phyloP scores from a whole-genome alignment of 2,329 filamentous ascomycete species.

The Furcasterigmium sp. region DNA sequence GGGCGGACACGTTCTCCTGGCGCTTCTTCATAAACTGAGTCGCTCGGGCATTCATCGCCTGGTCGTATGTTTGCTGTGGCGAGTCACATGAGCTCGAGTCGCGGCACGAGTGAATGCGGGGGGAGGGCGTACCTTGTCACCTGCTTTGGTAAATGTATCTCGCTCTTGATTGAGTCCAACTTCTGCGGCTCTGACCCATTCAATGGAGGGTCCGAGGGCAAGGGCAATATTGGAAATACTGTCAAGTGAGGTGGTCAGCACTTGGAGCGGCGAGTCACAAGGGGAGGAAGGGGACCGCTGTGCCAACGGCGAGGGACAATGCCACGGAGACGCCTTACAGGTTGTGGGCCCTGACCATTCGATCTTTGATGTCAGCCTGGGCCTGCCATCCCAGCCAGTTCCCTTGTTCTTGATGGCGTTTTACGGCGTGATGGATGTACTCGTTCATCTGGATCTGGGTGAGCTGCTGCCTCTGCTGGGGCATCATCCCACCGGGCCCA shows the following conservation, averaged over 20 bases:
- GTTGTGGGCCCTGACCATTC: constrained; percentile 35
- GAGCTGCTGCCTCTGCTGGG: constrained; percentile 32
- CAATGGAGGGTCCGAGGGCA: constrained; percentile 30
- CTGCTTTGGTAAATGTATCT: constrained; percentile 37
- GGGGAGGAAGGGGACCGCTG: not conserved
- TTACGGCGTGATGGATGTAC: constrained; percentile 29
- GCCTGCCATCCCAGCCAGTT: constrained; percentile 29
- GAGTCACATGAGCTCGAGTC: too few species aligned
- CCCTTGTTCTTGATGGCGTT: constrained; percentile 17
- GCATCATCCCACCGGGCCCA: constrained; percentile 39
- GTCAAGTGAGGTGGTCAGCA: not conserved
- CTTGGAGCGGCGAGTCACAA: constrained; percentile 1
- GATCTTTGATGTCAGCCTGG: constrained; percentile 24
- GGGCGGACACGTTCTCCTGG: constrained; percentile 40
- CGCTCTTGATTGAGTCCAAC: constrained; percentile 42
- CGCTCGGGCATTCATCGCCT: constrained; percentile 37
- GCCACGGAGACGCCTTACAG: constrained; percentile 29
- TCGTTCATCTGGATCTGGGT: constrained; percentile 26
- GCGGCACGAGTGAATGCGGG: too few species aligned
- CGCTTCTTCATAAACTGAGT: constrained; percentile 46
- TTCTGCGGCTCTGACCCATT: constrained; percentile 34
- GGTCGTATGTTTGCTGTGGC: constrained; percentile 43
- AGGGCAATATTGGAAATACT: constrained; percentile 49
- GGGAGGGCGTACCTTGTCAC: constrained; percentile 38
- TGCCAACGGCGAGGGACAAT: too few species aligned